A percentile compares a stretch with the other conserved stretches of the same genome.
Conservation (phyloP, 2,329 filamentous ascomycete species). For the Penicillium brasilianum region DNA sequence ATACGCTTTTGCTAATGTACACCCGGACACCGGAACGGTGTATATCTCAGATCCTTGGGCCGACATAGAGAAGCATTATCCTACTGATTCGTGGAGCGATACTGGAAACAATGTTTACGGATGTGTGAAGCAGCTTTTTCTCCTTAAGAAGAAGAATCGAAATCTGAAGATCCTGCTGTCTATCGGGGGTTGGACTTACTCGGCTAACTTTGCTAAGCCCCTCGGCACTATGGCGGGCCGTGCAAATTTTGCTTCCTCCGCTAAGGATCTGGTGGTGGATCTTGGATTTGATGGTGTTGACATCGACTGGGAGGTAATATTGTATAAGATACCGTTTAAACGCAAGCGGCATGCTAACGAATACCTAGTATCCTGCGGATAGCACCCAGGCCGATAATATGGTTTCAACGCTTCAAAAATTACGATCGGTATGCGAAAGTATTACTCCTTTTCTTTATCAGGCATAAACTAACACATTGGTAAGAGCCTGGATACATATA, state of each 20-base stretch:
- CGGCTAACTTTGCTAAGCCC: background rate
- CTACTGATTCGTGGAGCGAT: conserved; percentile 70
- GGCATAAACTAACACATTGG: background rate
- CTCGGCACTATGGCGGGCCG: background rate
- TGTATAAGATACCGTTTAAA: background rate
- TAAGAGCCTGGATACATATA: background rate
- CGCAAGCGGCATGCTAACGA: background rate
- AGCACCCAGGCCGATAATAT: background rate
- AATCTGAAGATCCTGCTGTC: conserved; percentile 1
- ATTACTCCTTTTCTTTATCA: background rate
- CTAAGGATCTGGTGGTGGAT: background rate
- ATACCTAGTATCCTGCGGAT: background rate
- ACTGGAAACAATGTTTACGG: conserved; percentile 75
- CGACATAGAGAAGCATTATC: conserved; percentile 71
- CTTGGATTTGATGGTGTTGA: background rate
- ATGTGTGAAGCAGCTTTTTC: conserved; percentile 52
- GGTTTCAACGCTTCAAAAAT: background rate
- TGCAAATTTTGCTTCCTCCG: background rate
- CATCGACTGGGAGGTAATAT: background rate
- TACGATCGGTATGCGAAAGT: background rate
- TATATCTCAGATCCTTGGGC: conserved; percentile 72
- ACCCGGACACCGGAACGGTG: conserved; percentile 76
- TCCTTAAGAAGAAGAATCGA: background rate
- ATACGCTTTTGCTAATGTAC: conserved; percentile 91
- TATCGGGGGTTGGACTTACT: background rate